Base-by-base conservation (phyloP, 1,139 yeast genomes). In the Hansenula sp. region DNA sequence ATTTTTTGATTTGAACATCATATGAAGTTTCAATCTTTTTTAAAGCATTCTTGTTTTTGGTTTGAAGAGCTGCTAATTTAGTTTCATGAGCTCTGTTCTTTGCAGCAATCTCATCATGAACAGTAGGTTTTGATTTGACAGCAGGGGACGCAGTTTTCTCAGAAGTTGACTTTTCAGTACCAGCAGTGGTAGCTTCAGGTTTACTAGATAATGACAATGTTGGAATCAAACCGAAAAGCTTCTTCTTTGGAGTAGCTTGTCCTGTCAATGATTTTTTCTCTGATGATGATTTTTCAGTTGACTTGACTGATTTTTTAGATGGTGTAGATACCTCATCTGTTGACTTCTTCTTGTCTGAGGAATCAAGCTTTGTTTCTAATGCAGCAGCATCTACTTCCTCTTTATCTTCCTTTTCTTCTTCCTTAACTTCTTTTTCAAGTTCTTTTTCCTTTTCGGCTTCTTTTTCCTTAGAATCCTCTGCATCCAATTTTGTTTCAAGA, bases 91-190 rank as follows among this genome's bases (percentile, higher is more conserved):
- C 40, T 26, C 46, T 40, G 21, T 48, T 38, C 37, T 48, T 39
- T 11, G 38, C 14, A 7, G 44, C 47, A 32, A 50, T 39, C 38
- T 48, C 44, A 36, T 53, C 55, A 40, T 47, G 40, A 19, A 44
- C 41, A 9, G 53, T 48, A 20, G 51, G 50, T 40, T 37, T 45
- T 19, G 38, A 35, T 24, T 24, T 34, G n/a, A n/a, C n/a, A n/a
- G n/a, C n/a, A n/a, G n/a, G n/a, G n/a, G n/a, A n/a, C n/a, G n/a
- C n/a, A n/a, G n/a, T n/a, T n/a, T n/a, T n/a, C n/a, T n/a, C n/a
- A n/a, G 20, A 12, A 6, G 30, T n/a, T 16, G 35, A 34, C 34
- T 8, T 32, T 31, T 3, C 26, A 24, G 27, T 14, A 10, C 20
- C 28, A 12, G 32, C 17, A 18, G 17, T 17, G 10, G 43, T 21